Conservation (phyloP, 345 rosid genomes). For the Salix exigua region DNA sequence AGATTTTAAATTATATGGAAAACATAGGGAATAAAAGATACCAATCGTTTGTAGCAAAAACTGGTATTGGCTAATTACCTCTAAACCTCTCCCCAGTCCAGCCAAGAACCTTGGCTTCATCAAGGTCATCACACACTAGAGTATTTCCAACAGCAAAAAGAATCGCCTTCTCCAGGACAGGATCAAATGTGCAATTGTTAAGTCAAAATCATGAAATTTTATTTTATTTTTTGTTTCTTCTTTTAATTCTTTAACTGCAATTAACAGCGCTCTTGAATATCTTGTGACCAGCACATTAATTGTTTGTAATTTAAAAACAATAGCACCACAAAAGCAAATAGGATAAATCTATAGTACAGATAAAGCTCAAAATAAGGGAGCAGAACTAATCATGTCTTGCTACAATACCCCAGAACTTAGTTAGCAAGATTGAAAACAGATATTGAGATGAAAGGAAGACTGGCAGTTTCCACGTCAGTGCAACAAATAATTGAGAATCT, state of each 20-base stretch:
- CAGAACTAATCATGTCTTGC: neutral
- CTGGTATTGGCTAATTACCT: conserved; percentile 43
- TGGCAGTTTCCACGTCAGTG: neutral
- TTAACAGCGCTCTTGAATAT: neutral
- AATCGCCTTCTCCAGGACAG: conserved; percentile 82
- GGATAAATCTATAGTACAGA: neutral
- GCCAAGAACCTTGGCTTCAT: conserved; percentile 88
- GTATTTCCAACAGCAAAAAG: conserved; percentile 97
- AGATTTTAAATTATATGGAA: neutral
- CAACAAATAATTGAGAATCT: neutral
- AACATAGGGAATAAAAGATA: neutral
- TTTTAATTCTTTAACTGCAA: neutral
- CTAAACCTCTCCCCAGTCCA: conserved; percentile 92
- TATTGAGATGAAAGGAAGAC: neutral
- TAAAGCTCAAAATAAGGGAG: neutral
- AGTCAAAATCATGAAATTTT: conserved; percentile 30
- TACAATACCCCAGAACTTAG: neutral
- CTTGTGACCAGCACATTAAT: neutral
- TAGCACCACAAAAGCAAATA: neutral
- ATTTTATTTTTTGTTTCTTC: neutral
- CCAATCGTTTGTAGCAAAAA: neutral
- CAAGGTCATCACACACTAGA: conserved; percentile 91
- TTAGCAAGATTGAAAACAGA: neutral
- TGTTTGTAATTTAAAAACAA: neutral
- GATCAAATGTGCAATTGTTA: conserved; percentile 77